These are phyloP conservation scores for Apophysomyces sp. DNA, from an alignment of 371 early-diverging fungal genomes.

Conservation along the genomic window DNA sequence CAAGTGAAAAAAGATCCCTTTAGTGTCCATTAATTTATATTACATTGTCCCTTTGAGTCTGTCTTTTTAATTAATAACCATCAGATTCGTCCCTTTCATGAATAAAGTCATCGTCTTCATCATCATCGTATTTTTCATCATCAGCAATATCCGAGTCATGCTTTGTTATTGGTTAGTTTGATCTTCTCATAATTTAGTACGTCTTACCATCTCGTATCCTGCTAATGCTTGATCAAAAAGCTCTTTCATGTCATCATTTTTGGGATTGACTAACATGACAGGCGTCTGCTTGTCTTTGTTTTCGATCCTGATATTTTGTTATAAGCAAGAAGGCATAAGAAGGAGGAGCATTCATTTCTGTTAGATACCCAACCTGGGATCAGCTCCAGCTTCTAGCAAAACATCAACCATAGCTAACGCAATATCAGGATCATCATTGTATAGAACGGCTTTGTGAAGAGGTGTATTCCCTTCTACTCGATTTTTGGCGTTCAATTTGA, in stretches of 20 bases:
- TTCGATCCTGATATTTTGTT: too few relatives aligned
- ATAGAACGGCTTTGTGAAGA: conserved; percentile 61
- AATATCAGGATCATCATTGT: conserved; percentile 48
- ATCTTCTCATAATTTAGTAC: not conserved
- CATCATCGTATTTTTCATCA: not conserved
- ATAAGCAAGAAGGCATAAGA: not conserved
- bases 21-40: too few relatives aligned
- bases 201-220: conserved; percentile 18
- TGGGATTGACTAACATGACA: conserved; percentile 9
- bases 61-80: not conserved
- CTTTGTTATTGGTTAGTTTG: not conserved
- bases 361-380: conserved; percentile 36
- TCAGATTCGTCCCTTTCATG: not conserved
- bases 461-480: conserved; percentile 59
- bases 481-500: conserved; percentile 51
- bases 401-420: conserved; percentile 56
- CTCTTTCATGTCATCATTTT: conserved; percentile 17
- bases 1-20: conserved; percentile 18
- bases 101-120: not conserved
- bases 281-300: conserved; percentile 11
- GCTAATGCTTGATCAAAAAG: conserved; percentile 16
- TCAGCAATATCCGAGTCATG: conserved; percentile 14
- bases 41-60: conserved; percentile 9
- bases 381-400: conserved; percentile 55
- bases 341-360: not conserved